Base-by-base conservation (phyloP, 2,329 filamentous ascomycete species). In the Cladosporium sp. region DNA sequence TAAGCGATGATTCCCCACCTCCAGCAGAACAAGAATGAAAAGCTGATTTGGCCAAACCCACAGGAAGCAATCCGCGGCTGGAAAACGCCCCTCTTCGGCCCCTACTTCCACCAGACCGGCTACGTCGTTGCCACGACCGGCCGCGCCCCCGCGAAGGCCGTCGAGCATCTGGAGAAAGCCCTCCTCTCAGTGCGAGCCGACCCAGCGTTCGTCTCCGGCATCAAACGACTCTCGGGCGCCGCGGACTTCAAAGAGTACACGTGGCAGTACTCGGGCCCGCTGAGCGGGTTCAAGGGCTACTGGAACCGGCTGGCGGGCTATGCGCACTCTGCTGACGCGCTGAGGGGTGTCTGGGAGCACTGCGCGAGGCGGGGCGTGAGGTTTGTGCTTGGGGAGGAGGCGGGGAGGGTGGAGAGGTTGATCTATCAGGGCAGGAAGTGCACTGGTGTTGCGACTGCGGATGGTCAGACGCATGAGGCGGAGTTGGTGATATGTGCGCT, bases 271-370 rank as follows among this genome's bases (percentile, higher is more conserved):
- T 65, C 70, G 5, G 77, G 78, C 0, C 68, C 72, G 0, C 63
- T 82, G 37, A 67, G 71, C 0, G 75, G 75, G 1, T 84, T 80
- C 77, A 73, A 70, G 22, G 82, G 82, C 7, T 84, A 84, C 61
- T 70, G 80, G 40, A 84, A 84, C 60, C 69, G 68, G 3, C 73
- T 77, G 5, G 79, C 76, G 9, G 79, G 81, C 1, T 83, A 82
- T 52, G 79, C 78, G 1, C 79, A 82, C 54, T 76, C 79, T 0
- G 74, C 71, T 0, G 73, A 82, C 53, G 74, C 80, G 0, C 60
- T 83, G 6, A 66, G 67, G 4, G 74, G 73, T 0, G 68, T 79
- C 0, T 76, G 77, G 57, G 61, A 69, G 1, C 72, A 72, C 0
- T 70, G 71, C 2, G 68, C 70, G 2, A 66, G 63, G 8, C 52